A percentile compares a stretch with the other conserved stretches of the same genome.
Conservation (phyloP, 139 green algal species). For the Micractinium sp. region DNA sequence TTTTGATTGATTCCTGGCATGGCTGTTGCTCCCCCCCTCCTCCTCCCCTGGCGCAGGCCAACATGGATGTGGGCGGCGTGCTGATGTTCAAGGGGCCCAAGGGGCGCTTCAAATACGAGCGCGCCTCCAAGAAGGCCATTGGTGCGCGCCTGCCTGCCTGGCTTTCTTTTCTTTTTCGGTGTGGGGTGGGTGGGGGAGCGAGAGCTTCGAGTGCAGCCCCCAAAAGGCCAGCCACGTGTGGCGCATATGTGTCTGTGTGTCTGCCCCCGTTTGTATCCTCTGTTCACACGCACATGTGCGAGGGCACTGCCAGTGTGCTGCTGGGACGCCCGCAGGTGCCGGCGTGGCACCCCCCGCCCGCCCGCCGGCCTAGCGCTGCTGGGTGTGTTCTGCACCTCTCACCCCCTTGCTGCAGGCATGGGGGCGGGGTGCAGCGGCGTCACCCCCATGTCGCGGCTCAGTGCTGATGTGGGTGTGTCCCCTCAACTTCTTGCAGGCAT, state of each 20-base stretch:
- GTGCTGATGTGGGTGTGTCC: no score
- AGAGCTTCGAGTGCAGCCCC: neutral
- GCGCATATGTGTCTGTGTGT: neutral
- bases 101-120: conserved; percentile 77
- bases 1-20: no score
- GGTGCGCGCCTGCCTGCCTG: conserved; percentile 47
- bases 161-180: neutral
- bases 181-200: neutral
- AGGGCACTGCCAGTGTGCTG: no score
- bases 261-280: neutral
- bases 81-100: conserved; percentile 92
- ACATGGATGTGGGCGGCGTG: conserved; percentile 73
- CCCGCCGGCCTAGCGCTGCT: no score
- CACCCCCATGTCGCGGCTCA: neutral
- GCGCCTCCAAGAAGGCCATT: conserved; percentile 74
- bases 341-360: no score
- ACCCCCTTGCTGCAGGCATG: conserved; percentile 75
- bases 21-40: no score
- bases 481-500: conserved; percentile 72
- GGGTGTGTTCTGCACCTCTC: no score
- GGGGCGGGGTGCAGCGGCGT: conserved; percentile 87
- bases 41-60: neutral
- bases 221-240: neutral
- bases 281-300: no score
- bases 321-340: no score